Conservation (phyloP, 129 eudicot species). For the Calendula officinalis region DNA sequence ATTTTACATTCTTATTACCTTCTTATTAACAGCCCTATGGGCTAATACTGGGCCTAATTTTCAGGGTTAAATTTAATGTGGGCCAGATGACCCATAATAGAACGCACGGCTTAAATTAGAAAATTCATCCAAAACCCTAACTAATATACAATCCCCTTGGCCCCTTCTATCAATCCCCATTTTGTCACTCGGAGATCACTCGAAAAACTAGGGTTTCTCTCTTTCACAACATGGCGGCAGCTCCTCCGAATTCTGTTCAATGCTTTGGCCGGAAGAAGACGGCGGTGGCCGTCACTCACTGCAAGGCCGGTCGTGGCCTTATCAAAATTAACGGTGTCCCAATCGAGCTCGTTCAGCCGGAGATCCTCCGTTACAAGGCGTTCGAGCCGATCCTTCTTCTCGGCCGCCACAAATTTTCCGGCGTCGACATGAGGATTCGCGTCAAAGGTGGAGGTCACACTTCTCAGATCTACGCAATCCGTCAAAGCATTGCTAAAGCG, state of each 20-base stretch:
- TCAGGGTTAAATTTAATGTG: too few relatives aligned
- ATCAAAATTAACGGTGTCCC: conserved; percentile 39
- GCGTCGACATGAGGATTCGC: conserved; percentile 44
- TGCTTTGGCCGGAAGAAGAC: conserved; percentile 44
- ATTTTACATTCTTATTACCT: too few relatives aligned
- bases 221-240: conserved; percentile 30
- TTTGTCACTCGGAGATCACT: neutral
- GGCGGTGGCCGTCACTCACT: conserved; percentile 46
- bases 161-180: neutral
- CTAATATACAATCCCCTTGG: neutral
- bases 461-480: conserved; percentile 39
- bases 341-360: conserved; percentile 39
- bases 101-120: neutral
- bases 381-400: conserved; percentile 40
- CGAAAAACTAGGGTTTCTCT: conserved; percentile 22
- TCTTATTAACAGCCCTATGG: too few relatives aligned
- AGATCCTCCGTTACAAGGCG: conserved; percentile 40
- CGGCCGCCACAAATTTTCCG: conserved; percentile 33
- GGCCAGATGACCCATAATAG: neutral
- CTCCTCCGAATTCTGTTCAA: conserved; percentile 36
- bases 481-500: conserved; percentile 36
- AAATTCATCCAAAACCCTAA: conserved; percentile 22
- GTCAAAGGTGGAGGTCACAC: conserved; percentile 46
- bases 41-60: too few relatives aligned
- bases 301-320: conserved; percentile 40